Percentiles rank a stretch among this genome's conserved stretches.
phyloP scores from a whole-genome alignment of 78 protist species.

The Dictyostelium intermedium region DNA sequence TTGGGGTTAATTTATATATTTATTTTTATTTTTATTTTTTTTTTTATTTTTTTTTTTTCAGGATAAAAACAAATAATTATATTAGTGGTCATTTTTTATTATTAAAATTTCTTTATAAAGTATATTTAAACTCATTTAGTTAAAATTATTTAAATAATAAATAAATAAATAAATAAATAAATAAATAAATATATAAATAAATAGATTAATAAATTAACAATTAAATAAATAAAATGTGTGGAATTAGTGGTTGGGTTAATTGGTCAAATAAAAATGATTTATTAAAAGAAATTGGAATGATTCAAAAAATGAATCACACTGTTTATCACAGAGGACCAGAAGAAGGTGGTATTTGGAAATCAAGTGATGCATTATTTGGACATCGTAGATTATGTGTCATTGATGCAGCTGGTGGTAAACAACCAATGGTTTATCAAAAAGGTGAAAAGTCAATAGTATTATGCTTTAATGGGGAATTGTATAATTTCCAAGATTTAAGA shows the following conservation, averaged over 20 bases:
- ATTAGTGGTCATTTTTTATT: too few relatives aligned
- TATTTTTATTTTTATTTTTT: too few relatives aligned
- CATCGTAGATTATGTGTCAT: neutral
- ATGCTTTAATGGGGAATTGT: neutral
- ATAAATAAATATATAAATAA: too few relatives aligned
- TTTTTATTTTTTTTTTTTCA: too few relatives aligned
- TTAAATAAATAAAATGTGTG: neutral
- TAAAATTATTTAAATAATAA: too few relatives aligned
- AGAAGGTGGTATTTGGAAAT: neutral
- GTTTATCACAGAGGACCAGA: conserved; percentile 1
- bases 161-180: too few relatives aligned
- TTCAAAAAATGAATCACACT: neutral
- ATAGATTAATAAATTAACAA: too few relatives aligned
- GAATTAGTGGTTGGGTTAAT: conserved; percentile 11
- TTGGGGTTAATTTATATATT: too few relatives aligned
- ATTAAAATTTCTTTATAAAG: too few relatives aligned
- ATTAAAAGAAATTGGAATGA: neutral
- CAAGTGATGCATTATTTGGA: neutral
- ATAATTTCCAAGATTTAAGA: neutral
- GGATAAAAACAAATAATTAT: too few relatives aligned
- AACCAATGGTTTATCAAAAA: neutral
- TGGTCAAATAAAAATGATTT: neutral
- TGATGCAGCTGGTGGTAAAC: neutral
- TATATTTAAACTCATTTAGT: too few relatives aligned
- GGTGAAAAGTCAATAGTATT: conserved; percentile 2